Evolutionary conservation across 1,284 basidiomycete genomes (phyloP), one percentile per base, ranked within the genome.

Genomic region (Rhodotorula sp.): DNA sequence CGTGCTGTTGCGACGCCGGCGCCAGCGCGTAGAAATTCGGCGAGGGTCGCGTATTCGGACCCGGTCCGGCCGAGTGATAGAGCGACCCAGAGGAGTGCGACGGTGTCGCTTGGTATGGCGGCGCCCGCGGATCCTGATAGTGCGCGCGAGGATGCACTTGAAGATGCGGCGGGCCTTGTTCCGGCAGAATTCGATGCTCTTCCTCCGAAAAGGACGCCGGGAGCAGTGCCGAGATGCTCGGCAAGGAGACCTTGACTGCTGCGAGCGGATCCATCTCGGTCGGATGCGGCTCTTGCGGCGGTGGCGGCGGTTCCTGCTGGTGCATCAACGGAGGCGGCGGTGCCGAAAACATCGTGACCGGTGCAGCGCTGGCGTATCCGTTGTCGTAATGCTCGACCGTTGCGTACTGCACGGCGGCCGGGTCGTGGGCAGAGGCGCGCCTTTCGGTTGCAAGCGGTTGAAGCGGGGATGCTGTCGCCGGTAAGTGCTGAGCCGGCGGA

Each of bases 171-270:
- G 61, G 59, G 23, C 38, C 15, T n/a, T 54, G 38, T 43, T 43
- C 38, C 38, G 38, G 10, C 21, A 3, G 18, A 23, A 15, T 47
- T 38, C 21, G 15, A 16, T 23, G 47, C 26, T 54, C 23, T 1
- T 21, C 52, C n/a, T 45, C 23, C 6, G 56, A 4, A 16, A 62
- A 69, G 15, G 70, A 67, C 7, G 67, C 34, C 14, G 71, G 71
- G 2, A 72, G 52, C n/a, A 72, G 68, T 10, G 58, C 55, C 26
- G 67, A 69, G 49, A 72, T 72, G 28, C 67, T 67, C 19, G 71
- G 71, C 2, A 72, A 66, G 0, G 66, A 68, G 26, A 71, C 61
- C 56, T 68, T 68, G 60, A 62, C 65, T 6, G 66, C 47, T 23
- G 58, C n/a, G 3, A 55, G 12, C 3, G 54, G n/a, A 28, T 55